Evolutionary conservation across 345 rosid genomes (phyloP).

Genomic region (Citrus sp.): DNA sequence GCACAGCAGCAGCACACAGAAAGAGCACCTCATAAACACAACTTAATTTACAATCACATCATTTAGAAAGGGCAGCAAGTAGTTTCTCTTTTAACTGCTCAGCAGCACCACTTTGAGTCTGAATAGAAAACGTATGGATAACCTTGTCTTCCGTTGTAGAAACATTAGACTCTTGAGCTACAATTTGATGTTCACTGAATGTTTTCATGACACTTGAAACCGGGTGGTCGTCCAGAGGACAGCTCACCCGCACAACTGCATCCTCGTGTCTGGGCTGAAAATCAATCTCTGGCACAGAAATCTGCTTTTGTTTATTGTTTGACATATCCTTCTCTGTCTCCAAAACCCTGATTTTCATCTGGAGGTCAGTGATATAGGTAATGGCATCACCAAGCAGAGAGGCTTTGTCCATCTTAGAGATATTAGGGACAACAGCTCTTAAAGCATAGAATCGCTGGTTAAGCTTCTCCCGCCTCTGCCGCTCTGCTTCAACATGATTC

Average conservation of each 20-base stretch:
- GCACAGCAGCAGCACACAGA: neutral
- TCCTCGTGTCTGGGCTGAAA: constrained; percentile 73
- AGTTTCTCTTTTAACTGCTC: constrained; percentile 89
- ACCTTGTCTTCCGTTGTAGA: constrained; percentile 58
- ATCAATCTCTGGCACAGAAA: constrained; percentile 56
- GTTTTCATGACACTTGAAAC: constrained; percentile 56
- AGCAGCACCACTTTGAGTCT: constrained; percentile 63
- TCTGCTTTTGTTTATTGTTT: constrained; percentile 39
- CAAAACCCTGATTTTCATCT: constrained; percentile 60
- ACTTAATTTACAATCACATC: constrained; percentile 17
- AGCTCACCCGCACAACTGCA: constrained; percentile 66
- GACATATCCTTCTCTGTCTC: constrained; percentile 73
- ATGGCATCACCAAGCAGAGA: constrained; percentile 92
- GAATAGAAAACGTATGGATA: constrained; percentile 70
- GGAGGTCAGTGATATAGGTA: constrained; percentile 78
- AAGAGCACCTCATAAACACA: neutral
- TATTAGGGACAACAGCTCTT: constrained; percentile 89
- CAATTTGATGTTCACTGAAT: constrained; percentile 63
- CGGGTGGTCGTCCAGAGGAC: constrained; percentile 77
- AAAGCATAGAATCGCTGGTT: constrained; percentile 94
- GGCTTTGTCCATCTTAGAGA: constrained; percentile 96
- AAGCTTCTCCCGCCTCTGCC: constrained; percentile 95
- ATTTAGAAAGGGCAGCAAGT: constrained; percentile 50
- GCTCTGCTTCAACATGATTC: constrained; percentile 94
- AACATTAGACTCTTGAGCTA: constrained; percentile 57